These are phyloP conservation scores for Agroathelia rolfsii DNA, from an alignment of 1,284 basidiomycete genomes.

Conservation along the genomic window DNA sequence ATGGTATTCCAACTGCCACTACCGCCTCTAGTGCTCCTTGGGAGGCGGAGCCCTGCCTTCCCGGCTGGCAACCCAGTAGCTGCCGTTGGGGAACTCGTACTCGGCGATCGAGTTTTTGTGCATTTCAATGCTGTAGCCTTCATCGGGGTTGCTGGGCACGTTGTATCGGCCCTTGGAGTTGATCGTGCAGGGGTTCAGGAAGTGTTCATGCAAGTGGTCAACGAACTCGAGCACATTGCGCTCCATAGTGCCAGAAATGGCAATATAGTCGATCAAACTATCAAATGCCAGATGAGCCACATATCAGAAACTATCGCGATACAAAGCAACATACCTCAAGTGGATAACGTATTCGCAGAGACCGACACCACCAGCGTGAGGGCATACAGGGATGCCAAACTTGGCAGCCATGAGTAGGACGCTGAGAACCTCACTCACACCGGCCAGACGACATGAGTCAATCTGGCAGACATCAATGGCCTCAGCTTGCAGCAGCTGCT, in stretches of 20 bases:
- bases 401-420: constrained; percentile 94
- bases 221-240: constrained; percentile 86
- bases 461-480: constrained; percentile 96
- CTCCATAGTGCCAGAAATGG: constrained; percentile 85
- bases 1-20: too few species aligned
- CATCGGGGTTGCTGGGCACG: constrained; percentile 52
- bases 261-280: constrained; percentile 87
- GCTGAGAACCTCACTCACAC: constrained; percentile 87
- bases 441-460: constrained; percentile 87
- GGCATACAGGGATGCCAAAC: constrained; percentile 85
- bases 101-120: constrained; percentile 59
- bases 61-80: constrained; percentile 47
- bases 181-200: constrained; percentile 83
- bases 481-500: constrained; percentile 87
- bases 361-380: constrained; percentile 93
- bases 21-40: too few species aligned
- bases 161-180: constrained; percentile 82
- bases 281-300: constrained; percentile 10
- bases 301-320: constrained; percentile 2
- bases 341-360: constrained; percentile 92
- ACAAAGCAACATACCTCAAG: constrained; percentile 37
- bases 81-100: constrained; percentile 68
- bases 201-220: constrained; percentile 91
- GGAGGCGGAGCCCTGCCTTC: too few species aligned
- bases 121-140: constrained; percentile 76